These are phyloP conservation scores for Penicillium sp. DNA, from an alignment of 2,329 filamentous ascomycete species.

Conservation along the genomic window DNA sequence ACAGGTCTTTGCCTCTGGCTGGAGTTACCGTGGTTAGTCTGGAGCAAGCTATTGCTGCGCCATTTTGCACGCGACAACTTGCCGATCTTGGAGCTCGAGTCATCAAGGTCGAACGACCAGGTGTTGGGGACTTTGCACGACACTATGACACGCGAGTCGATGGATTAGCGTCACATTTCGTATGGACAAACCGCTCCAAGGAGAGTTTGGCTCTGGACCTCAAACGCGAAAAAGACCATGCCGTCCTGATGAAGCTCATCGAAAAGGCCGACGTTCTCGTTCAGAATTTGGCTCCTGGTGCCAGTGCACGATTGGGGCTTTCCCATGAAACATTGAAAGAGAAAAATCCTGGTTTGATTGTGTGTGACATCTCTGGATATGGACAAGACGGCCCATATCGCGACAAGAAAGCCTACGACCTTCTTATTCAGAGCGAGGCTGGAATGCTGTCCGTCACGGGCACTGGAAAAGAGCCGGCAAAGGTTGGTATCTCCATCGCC, in stretches of 20 bases:
- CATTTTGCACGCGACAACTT: conserved; percentile 56
- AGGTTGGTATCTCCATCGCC: conserved; percentile 57
- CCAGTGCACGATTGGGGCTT: conserved; percentile 49
- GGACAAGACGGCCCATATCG: conserved; percentile 53
- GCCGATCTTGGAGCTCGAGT: conserved; percentile 56
- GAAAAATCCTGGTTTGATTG: conserved; percentile 50
- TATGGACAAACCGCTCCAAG: conserved; percentile 58
- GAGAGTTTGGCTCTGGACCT: conserved; percentile 55
- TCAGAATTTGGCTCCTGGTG: conserved; percentile 56
- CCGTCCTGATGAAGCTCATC: conserved; percentile 47
- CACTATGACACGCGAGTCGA: conserved; percentile 53
- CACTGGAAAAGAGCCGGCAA: conserved; percentile 45
- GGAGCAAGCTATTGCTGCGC: conserved; percentile 57
- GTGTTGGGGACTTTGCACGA: conserved; percentile 54
- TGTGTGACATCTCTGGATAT: conserved; percentile 57
- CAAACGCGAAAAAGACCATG: conserved; percentile 46
- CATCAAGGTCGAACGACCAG: conserved; percentile 56
- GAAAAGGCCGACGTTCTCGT: conserved; percentile 53
- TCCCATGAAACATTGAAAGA: conserved; percentile 47
- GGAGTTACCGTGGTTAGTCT: conserved; percentile 55
- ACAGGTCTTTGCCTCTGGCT: conserved; percentile 32
- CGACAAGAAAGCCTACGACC: conserved; percentile 57
- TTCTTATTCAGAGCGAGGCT: conserved; percentile 57
- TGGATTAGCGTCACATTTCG: conserved; percentile 55
- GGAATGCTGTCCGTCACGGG: conserved; percentile 55